Evolutionary conservation across 1,284 basidiomycete genomes (phyloP), one percentile per base, ranked within the genome.

Genomic region (Apiotrichum brassicae): DNA sequence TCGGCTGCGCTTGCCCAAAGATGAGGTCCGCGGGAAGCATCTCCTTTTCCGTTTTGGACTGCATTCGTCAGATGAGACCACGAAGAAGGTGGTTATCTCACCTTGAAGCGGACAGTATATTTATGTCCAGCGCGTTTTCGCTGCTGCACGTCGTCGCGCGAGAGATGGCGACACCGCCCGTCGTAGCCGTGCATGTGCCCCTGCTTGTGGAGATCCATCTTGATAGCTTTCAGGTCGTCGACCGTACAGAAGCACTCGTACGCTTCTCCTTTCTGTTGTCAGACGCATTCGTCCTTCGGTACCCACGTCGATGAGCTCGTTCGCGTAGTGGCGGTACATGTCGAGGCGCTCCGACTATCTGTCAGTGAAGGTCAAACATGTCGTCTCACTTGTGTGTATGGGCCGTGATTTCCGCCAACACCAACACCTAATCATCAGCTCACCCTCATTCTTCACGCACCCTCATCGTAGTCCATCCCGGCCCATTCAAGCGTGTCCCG

Each of bases 201-300:
- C 1, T 80, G 70, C 6, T 82, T 78, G 5, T 83, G 82, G 5
- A 91, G 76, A 30, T 77, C 78, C 59, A 85, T 80, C 19, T 86
- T 82, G 26, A 83, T 86, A 14, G 77, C 76, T 0, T 79, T 69
- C 1, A 95, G 77, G 41, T 80, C 79, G 51, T 86, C 81, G 0
- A 81, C 76, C 0, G 84, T 80, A 67, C 93, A 95, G 75, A 98
- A 99, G 70, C 95, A 97, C 22, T 88, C 83, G 69, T 99, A 99
- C 3, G 94, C 95, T 50, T 87, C 81, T 1, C 86, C 87, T 18
- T 80, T 79, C 88, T 92, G 58, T 23, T n/a, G 2, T 12, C 7
- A n/a, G 33, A n/a, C 33, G 7, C 16, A 14, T 14, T 34, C 12
- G n/a, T 34, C 7, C 18, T 3, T 6, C 19, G 9, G 28, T 11